Conservation (phyloP, 768 basidiomycete genomes). For the Russula lepida region DNA sequence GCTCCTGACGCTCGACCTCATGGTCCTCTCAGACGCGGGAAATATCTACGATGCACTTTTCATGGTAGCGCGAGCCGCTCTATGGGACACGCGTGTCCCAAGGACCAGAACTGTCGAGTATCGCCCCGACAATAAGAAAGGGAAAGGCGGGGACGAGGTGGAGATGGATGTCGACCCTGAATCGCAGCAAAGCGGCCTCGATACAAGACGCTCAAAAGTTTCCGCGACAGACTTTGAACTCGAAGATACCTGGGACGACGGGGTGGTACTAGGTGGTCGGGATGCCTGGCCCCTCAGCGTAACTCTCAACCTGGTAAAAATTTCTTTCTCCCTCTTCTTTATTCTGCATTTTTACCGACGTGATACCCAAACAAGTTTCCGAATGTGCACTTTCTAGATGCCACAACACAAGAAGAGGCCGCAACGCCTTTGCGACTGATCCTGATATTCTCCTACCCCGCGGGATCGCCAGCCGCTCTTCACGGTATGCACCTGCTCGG, state of each 20-base stretch:
- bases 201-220: constrained; percentile 39
- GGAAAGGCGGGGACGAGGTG: constrained; percentile 28
- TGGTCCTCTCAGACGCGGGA: constrained; percentile 65
- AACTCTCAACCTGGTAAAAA: constrained; percentile 62
- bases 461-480: constrained; percentile 31
- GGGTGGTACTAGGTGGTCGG: constrained; percentile 52
- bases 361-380: constrained; percentile 36
- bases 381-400: constrained; percentile 63
- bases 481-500: constrained; percentile 63
- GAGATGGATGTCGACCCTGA: constrained; percentile 55
- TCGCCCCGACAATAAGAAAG: constrained; percentile 34
- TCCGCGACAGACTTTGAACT: constrained; percentile 76
- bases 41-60: constrained; percentile 74
- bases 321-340: constrained; percentile 24
- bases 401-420: constrained; percentile 61
- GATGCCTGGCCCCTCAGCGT: constrained; percentile 69
- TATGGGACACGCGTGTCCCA: constrained; percentile 78
- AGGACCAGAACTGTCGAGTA: constrained; percentile 65
- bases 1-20: constrained; percentile 67
- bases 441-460: constrained; percentile 53
- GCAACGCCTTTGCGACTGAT: constrained; percentile 55
- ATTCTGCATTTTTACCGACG: background rate
- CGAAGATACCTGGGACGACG: constrained; percentile 83
- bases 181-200: constrained; percentile 40
- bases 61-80: constrained; percentile 66